phyloP scores from a whole-genome alignment of 2,329 filamentous ascomycete species.

The Hypoxylon sp. region DNA sequence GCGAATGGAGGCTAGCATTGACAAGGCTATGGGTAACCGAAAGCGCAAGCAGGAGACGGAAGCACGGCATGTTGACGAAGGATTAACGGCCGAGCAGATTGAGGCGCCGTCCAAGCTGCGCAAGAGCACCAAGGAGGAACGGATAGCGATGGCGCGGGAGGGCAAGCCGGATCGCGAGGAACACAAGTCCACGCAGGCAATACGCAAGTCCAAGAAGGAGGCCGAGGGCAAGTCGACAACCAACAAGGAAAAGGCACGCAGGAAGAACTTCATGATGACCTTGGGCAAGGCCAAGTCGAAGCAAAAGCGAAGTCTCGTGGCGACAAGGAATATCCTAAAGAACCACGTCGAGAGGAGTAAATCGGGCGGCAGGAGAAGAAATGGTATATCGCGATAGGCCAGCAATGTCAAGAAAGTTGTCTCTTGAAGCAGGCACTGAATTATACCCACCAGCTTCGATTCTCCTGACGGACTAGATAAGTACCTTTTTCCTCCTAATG shows the following conservation, averaged over 20 bases:
- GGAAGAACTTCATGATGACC: conserved; percentile 99
- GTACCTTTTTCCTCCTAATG: no score
- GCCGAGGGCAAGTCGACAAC: conserved; percentile 93
- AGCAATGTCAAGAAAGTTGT: no score
- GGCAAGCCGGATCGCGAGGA: conserved; percentile 79
- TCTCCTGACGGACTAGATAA: no score
- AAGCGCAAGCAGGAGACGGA: conserved; percentile 59
- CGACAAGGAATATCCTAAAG: conserved; percentile 81
- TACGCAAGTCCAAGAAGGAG: conserved; percentile 86
- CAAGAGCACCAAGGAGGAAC: conserved; percentile 90
- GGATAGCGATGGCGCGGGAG: conserved; percentile 81
- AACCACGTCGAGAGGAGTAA: conserved; percentile 85
- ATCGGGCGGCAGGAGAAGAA: conserved; percentile 82
- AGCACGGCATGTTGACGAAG: conserved; percentile 80
- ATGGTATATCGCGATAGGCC: conserved; percentile 52
- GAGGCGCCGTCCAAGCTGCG: conserved; percentile 83
- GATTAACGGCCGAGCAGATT: conserved; percentile 89
- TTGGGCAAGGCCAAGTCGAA: conserved; percentile 95
- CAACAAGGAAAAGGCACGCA: conserved; percentile 94
- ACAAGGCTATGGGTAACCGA: conserved; percentile 63
- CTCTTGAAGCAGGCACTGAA: neutral
- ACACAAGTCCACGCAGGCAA: conserved; percentile 86
- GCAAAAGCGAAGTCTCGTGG: conserved; percentile 90
- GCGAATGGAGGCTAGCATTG: conserved; percentile 74
- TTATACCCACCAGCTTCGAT: no score